Percentiles rank a stretch among this genome's conserved stretches.
These are phyloP conservation scores for Ramichloridium luteum DNA, from an alignment of 2,329 filamentous ascomycete genomes.

Conservation along the genomic window DNA sequence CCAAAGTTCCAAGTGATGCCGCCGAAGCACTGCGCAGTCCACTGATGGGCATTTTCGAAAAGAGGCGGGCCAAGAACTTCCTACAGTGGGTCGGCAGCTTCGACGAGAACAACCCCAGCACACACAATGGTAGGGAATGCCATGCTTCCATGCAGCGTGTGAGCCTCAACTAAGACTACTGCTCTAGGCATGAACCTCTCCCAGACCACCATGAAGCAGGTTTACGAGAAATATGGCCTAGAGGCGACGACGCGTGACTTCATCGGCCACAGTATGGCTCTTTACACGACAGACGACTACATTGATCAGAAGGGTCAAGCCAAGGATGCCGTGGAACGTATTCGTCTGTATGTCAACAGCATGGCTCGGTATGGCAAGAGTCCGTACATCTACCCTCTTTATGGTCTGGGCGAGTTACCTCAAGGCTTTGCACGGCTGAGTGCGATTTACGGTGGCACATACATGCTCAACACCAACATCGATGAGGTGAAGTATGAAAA, in stretches of 20 bases:
- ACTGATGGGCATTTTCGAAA: conserved; percentile 95
- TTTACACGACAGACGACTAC: conserved; percentile 85
- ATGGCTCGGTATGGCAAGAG: conserved; percentile 97
- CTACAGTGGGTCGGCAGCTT: conserved; percentile 90
- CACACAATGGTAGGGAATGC: conserved; percentile 63
- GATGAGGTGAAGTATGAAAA: conserved; percentile 72
- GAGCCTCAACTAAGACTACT: too few species aligned
- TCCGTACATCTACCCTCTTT: conserved; percentile 97
- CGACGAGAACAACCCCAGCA: conserved; percentile 65
- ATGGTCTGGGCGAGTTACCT: conserved; percentile 91
- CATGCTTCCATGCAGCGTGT: too few species aligned
- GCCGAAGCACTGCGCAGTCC: conserved; percentile 81
- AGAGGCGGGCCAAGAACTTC: conserved; percentile 92
- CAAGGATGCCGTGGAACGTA: conserved; percentile 78
- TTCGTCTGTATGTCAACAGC: conserved; percentile 92
- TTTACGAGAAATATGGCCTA: conserved; percentile 95
- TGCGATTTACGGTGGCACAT: conserved; percentile 96
- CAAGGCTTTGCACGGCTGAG: conserved; percentile 96
- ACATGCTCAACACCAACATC: conserved; percentile 95
- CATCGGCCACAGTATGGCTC: conserved; percentile 94
- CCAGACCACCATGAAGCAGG: conserved; percentile 85
- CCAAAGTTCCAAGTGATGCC: conserved; percentile 92
- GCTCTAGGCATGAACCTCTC: conserved; percentile 72
- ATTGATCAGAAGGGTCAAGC: conserved; percentile 60
- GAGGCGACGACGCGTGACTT: conserved; percentile 86